Conservation (phyloP, 306 rosid genomes). For the Inga leiocalycina region DNA sequence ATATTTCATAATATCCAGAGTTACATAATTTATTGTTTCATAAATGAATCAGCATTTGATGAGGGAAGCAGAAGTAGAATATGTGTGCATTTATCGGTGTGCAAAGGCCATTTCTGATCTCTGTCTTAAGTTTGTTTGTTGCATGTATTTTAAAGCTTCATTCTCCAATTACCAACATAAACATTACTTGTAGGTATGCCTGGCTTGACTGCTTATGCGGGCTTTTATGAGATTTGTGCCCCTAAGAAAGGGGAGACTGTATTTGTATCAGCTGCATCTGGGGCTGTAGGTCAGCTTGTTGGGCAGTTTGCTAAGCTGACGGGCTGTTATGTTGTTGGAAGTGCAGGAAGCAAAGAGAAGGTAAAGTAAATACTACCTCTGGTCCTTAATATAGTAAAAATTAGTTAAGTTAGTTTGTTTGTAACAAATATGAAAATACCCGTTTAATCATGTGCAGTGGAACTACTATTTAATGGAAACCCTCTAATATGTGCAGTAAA, state of each 20-base stretch:
- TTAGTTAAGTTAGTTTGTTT: too few relatives aligned
- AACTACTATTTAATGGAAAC: too few relatives aligned
- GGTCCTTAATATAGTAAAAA: too few relatives aligned
- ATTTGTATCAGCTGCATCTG: conserved; percentile 12
- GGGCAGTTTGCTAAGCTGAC: background rate
- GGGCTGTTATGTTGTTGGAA: conserved; percentile 28
- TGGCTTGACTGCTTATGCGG: background rate
- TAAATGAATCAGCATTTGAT: background rate
- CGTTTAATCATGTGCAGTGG: too few relatives aligned
- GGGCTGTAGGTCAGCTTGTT: conserved; percentile 7
- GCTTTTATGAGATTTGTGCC: background rate
- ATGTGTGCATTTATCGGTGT: background rate
- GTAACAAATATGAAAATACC: too few relatives aligned
- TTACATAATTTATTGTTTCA: background rate
- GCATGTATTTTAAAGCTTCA: background rate
- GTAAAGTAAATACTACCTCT: background rate
- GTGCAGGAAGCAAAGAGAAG: conserved; percentile 22
- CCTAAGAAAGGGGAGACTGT: conserved; percentile 18
- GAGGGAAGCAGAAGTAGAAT: background rate
- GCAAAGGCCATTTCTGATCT: background rate
- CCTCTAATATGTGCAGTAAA: too few relatives aligned
- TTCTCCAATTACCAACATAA: background rate
- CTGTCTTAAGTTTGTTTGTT: background rate
- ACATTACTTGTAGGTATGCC: conserved; percentile 9
- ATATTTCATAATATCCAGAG: background rate